Evolutionary conservation across 1,139 yeast species (phyloP).

Genomic region (Yamadazyma epiphylla): DNA sequence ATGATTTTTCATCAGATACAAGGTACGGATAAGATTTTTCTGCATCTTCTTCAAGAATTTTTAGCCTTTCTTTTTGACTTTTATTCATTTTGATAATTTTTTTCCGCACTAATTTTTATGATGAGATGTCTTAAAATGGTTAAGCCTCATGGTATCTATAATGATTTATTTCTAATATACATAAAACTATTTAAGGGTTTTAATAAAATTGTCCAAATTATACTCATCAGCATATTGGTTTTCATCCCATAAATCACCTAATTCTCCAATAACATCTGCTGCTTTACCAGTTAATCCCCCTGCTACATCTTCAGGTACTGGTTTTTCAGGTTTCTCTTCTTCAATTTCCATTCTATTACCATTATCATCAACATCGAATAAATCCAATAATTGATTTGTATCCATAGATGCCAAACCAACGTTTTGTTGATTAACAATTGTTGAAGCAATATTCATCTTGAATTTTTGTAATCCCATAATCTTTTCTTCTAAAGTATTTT

Average conservation of each 20-base stretch:
- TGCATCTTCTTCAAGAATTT: conserved; percentile 50
- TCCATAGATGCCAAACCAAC: conserved; percentile 95
- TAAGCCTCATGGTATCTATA: conserved; percentile 1
- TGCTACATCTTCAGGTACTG: conserved; percentile 50
- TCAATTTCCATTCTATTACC: conserved; percentile 36
- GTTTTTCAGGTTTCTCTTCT: conserved; percentile 22
- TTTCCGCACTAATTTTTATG: too few relatives aligned
- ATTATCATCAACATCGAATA: conserved; percentile 73
- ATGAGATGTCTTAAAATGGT: too few relatives aligned
- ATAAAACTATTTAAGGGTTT: conserved; percentile 48
- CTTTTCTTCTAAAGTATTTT: conserved; percentile 91
- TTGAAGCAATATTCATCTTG: conserved; percentile 95
- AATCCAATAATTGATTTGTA: conserved; percentile 86
- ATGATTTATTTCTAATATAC: conserved; percentile 1
- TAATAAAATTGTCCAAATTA: conserved; percentile 87
- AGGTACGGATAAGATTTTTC: conserved; percentile 55
- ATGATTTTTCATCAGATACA: conserved; percentile 68
- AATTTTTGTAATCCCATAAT: conserved; percentile 98
- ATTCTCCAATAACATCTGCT: conserved; percentile 75
- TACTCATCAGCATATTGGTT: conserved; percentile 95
- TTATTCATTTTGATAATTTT: conserved; percentile 4
- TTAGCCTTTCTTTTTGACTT: conserved; percentile 10
- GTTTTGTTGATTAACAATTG: conserved; percentile 94
- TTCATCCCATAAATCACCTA: conserved; percentile 96
- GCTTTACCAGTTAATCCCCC: conserved; percentile 62